A percentile compares a stretch with the other conserved stretches of the same genome.
These are phyloP conservation scores for Aphanomyces stellatus DNA, from an alignment of 352 stramenopile species.

Conservation along the genomic window DNA sequence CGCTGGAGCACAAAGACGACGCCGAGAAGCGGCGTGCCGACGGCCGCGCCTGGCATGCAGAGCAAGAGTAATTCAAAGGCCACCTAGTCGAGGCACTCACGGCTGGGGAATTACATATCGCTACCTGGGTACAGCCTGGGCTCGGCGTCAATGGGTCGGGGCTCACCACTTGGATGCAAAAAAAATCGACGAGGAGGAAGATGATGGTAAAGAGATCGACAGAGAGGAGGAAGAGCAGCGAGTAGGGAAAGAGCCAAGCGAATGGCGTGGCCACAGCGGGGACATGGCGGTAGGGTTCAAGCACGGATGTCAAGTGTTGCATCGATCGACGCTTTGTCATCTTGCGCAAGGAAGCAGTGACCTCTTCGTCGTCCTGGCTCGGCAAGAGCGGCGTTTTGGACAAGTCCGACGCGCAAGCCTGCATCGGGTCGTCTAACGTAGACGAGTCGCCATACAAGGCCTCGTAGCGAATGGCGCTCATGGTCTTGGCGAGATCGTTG, in stretches of 20 bases:
- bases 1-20: constrained; percentile 61
- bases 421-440: too few relatives aligned
- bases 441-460: constrained; percentile 8
- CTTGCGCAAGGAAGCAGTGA: neutral
- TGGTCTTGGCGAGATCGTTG: too few relatives aligned
- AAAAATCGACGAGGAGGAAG: constrained; percentile 77
- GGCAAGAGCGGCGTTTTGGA: neutral
- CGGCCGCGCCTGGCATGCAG: constrained; percentile 48
- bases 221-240: constrained; percentile 55
- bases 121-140: constrained; percentile 64
- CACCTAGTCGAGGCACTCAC: constrained; percentile 27
- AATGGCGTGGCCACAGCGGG: constrained; percentile 15
- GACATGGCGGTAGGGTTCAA: constrained; percentile 54
- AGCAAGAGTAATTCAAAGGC: constrained; percentile 49
- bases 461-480: constrained; percentile 4
- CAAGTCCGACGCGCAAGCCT: too few relatives aligned
- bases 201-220: constrained; percentile 54
- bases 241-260: constrained; percentile 35
- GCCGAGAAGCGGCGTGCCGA: constrained; percentile 54
- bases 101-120: neutral
- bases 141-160: constrained; percentile 54
- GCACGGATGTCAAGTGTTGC: constrained; percentile 40
- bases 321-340: too few relatives aligned
- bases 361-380: neutral
- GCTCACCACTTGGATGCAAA: constrained; percentile 79